Percentiles rank a stretch among this genome's conserved stretches.
Conservation (phyloP, 2,329 filamentous ascomycete species). For the Madurella fahalii region DNA sequence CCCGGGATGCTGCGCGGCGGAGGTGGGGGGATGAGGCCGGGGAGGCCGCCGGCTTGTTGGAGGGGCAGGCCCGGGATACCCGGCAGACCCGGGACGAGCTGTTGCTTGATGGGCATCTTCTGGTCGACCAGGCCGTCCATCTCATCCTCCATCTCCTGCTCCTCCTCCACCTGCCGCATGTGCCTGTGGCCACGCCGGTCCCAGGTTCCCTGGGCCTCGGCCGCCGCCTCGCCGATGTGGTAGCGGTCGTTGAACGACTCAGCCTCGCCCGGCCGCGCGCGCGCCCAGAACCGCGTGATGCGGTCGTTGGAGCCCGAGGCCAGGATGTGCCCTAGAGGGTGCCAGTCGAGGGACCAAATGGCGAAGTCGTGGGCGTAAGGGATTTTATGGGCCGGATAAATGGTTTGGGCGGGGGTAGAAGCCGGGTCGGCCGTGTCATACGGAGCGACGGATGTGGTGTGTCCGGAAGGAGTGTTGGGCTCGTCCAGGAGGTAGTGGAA, state of each 20-base stretch:
- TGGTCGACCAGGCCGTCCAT: slow-evolving; percentile 90
- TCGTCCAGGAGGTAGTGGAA: slow-evolving; percentile 96
- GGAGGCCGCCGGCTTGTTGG: slow-evolving; percentile 30
- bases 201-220: slow-evolving; percentile 93
- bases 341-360: slow-evolving; percentile 98
- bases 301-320: slow-evolving; percentile 95
- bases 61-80: slow-evolving; percentile 59
- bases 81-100: slow-evolving; percentile 45
- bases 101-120: slow-evolving; percentile 63
- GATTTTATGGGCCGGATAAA: slow-evolving; percentile 84
- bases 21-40: slow-evolving; percentile 28
- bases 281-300: slow-evolving; percentile 94
- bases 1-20: slow-evolving; percentile 45
- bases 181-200: slow-evolving; percentile 73
- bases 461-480: slow-evolving; percentile 76
- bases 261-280: slow-evolving; percentile 81
- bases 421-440: slow-evolving; percentile 80
- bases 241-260: slow-evolving; percentile 85
- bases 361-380: slow-evolving; percentile 89
- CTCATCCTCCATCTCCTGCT: slow-evolving; percentile 90
- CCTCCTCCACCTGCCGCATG: slow-evolving; percentile 85
- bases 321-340: slow-evolving; percentile 90
- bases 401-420: slow-evolving; percentile 79
- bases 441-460: slow-evolving; percentile 67
- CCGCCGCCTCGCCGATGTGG: slow-evolving; percentile 90